Conservation (phyloP, 257 asterid genomes). For the Plantago elongata region DNA sequence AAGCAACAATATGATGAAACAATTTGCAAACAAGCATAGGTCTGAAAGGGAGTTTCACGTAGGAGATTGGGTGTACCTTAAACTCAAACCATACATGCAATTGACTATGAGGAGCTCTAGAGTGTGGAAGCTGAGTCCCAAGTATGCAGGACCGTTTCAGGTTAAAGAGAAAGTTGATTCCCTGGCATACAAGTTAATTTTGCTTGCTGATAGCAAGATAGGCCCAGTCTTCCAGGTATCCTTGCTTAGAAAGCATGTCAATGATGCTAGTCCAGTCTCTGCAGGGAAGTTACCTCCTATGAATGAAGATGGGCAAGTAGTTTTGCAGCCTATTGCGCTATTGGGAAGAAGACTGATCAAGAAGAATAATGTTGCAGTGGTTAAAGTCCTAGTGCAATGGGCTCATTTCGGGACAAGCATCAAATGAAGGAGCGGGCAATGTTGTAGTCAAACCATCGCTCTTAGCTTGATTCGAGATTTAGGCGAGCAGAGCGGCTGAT, state of each 20-base stretch:
- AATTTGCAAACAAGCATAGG: background rate
- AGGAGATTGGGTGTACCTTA: conserved; percentile 14
- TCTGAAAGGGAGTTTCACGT: background rate
- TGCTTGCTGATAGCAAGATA: background rate
- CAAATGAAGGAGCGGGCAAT: no score
- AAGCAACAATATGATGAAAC: background rate
- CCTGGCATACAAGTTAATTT: background rate
- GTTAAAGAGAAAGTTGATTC: background rate
- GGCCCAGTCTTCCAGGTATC: background rate
- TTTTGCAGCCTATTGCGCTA: no score
- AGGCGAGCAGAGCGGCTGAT: no score
- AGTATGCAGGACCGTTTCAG: background rate
- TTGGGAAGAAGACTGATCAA: no score
- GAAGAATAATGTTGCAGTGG: no score
- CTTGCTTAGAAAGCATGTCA: background rate
- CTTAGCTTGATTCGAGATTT: no score
- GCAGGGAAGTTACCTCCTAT: no score
- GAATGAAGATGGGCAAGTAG: no score
- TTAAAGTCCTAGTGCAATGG: no score
- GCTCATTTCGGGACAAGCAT: no score
- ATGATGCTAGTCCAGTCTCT: background rate
- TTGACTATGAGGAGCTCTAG: background rate
- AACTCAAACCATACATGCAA: background rate
- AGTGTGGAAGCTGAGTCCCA: background rate
- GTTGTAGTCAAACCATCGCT: no score